These are phyloP conservation scores for Penicillium hesseltinei DNA, from an alignment of 2,329 filamentous ascomycete species.

Conservation along the genomic window DNA sequence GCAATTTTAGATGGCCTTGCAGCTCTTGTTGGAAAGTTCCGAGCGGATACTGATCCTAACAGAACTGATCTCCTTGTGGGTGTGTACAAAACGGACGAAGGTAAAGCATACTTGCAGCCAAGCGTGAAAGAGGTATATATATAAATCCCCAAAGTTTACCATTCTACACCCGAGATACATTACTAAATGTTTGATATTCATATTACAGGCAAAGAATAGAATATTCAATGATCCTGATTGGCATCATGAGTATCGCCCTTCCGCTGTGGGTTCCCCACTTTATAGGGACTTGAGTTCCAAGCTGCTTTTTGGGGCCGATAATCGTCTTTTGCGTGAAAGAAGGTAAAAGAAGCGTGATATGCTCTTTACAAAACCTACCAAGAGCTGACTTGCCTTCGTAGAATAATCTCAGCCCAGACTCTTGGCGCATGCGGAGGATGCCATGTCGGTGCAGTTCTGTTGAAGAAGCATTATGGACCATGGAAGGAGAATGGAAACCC, in stretches of 20 bases:
- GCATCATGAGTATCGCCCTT: constrained; percentile 18
- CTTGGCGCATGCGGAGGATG: constrained; percentile 16
- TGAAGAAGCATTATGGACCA: constrained; percentile 13
- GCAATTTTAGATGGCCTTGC: constrained; percentile 5
- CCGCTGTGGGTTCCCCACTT: constrained; percentile 6
- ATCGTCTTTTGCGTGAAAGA: constrained; percentile 14
- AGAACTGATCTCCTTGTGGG: constrained; percentile 16
- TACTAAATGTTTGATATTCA: neutral
- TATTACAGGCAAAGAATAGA: constrained; percentile 9
- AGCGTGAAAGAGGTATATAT: constrained; percentile 13
- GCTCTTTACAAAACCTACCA: accelerated
- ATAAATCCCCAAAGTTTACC: neutral
- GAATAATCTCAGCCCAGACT: constrained; percentile 13
- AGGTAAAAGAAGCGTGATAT: neutral
- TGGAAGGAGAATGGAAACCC: constrained; percentile 12
- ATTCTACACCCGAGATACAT: too few species aligned
- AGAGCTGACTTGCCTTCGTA: neutral
- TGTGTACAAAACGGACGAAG: constrained; percentile 17
- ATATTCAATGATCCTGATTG: constrained; percentile 15
- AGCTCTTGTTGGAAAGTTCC: constrained; percentile 1
- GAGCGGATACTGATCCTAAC: constrained; percentile 10
- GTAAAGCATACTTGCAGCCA: constrained; percentile 12
- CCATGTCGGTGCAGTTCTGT: constrained; percentile 9
- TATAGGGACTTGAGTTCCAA: constrained; percentile 12
- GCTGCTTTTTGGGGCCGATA: constrained; percentile 12